These are phyloP conservation scores for Globisporangium heterothallicum DNA, from an alignment of 352 stramenopile genomes.

Conservation along the genomic window DNA sequence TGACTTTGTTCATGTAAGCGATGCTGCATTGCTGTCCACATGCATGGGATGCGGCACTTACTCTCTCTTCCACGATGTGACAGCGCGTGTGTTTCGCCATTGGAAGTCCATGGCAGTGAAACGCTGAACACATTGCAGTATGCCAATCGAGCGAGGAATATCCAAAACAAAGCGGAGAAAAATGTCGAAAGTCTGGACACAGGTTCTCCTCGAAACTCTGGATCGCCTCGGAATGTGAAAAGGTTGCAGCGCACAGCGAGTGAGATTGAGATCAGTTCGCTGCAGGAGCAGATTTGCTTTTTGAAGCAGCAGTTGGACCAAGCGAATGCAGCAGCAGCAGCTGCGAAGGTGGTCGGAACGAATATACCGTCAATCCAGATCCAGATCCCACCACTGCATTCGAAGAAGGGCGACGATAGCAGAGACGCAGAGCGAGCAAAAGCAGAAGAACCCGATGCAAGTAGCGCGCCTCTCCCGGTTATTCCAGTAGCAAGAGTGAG, in stretches of 20 bases:
- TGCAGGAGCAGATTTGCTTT: conserved; percentile 39
- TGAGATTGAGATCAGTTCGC: conserved; percentile 33
- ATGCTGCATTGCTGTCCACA: neutral
- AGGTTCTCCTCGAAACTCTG: conserved; percentile 1
- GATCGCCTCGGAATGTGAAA: conserved; percentile 10
- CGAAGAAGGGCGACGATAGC: conserved; percentile 1
- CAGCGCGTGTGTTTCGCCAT: conserved; percentile 66
- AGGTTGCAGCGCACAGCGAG: conserved; percentile 17
- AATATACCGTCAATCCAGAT: conserved; percentile 2
- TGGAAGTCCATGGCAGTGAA: conserved; percentile 41
- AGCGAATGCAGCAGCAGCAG: conserved; percentile 6
- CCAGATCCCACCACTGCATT: neutral
- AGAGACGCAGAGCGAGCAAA: neutral
- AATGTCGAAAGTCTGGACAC: conserved; percentile 34
- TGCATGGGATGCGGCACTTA: neutral
- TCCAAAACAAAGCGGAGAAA: conserved; percentile 72
- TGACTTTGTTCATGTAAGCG: conserved; percentile 51
- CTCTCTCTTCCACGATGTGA: neutral
- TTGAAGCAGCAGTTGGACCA: conserved; percentile 33
- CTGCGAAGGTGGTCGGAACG: conserved; percentile 3
- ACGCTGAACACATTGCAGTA: conserved; percentile 71
- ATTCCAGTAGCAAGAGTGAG: conserved; percentile 9
- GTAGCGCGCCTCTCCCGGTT: neutral
- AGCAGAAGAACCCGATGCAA: neutral
- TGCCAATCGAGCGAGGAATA: conserved; percentile 61